These are phyloP conservation scores for Fusarium kyushuense DNA, from an alignment of 2,329 filamentous ascomycete species.

Conservation along the genomic window DNA sequence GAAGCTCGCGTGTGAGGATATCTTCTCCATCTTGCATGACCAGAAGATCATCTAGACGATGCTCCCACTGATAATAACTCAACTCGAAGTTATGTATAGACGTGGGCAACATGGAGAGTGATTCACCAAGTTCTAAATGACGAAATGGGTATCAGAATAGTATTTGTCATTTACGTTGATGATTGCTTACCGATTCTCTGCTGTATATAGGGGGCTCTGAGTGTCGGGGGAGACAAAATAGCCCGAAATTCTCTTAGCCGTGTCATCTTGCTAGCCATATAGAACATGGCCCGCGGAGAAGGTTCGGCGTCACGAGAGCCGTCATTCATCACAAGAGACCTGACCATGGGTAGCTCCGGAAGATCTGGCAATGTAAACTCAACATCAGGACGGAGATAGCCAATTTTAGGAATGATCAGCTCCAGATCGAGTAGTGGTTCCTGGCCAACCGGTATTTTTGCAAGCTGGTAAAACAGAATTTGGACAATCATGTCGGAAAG, in stretches of 20 bases:
- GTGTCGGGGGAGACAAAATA: background rate
- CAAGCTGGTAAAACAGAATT: background rate
- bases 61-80: background rate
- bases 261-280: constrained; percentile 13
- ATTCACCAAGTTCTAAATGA: background rate
- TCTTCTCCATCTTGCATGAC: background rate
- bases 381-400: background rate
- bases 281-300: background rate
- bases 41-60: background rate
- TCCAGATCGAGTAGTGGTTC: background rate
- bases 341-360: constrained; percentile 7
- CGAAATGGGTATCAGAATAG: background rate
- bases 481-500: background rate
- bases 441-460: background rate
- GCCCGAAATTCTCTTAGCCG: background rate
- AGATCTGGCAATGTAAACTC: background rate
- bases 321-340: fast-evolving
- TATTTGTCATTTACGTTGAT: background rate
- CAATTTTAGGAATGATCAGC: background rate
- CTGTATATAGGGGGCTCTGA: background rate
- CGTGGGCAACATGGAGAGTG: background rate
- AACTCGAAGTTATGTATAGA: background rate
- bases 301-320: background rate
- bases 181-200: background rate
- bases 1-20: background rate